Conservation (phyloP, 768 basidiomycete species). For the Russula sp. region DNA sequence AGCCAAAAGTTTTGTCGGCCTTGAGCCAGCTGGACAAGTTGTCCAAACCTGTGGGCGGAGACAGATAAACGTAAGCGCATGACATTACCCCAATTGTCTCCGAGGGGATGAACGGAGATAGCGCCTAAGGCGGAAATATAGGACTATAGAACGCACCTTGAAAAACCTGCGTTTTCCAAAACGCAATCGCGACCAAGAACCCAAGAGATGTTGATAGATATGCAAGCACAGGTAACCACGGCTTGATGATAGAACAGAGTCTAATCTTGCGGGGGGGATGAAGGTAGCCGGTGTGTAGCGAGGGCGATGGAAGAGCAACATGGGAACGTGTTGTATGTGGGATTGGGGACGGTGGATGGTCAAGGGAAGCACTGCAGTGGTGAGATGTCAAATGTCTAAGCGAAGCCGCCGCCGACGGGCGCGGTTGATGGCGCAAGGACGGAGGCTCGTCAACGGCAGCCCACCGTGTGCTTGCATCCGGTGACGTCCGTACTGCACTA, state of each 20-base stretch:
- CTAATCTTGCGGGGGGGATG: slow-evolving; percentile 22
- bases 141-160: slow-evolving; percentile 46
- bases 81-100: neutral
- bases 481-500: neutral
- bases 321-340: slow-evolving; percentile 4
- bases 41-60: slow-evolving; percentile 59
- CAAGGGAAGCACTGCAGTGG: slow-evolving; percentile 1
- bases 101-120: slow-evolving; percentile 20
- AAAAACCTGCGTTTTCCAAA: slow-evolving; percentile 81
- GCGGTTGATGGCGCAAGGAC: slow-evolving; percentile 10
- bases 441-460: neutral
- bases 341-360: slow-evolving; percentile 2
- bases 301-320: slow-evolving; percentile 21
- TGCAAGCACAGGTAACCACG: slow-evolving; percentile 72
- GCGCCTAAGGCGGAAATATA: slow-evolving; percentile 6
- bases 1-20: slow-evolving; percentile 64
- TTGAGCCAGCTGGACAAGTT: slow-evolving; percentile 73
- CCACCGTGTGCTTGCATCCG: slow-evolving; percentile 1
- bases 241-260: slow-evolving; percentile 47
- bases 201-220: slow-evolving; percentile 74
- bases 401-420: slow-evolving; percentile 7
- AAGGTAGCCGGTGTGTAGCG: slow-evolving; percentile 22
- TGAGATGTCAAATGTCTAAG: slow-evolving; percentile 11
- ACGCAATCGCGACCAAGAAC: slow-evolving; percentile 74
- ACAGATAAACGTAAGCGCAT: slow-evolving; percentile 19